Base-by-base conservation (phyloP, 2,329 filamentous ascomycete genomes). In the Botrytis fragariae region DNA sequence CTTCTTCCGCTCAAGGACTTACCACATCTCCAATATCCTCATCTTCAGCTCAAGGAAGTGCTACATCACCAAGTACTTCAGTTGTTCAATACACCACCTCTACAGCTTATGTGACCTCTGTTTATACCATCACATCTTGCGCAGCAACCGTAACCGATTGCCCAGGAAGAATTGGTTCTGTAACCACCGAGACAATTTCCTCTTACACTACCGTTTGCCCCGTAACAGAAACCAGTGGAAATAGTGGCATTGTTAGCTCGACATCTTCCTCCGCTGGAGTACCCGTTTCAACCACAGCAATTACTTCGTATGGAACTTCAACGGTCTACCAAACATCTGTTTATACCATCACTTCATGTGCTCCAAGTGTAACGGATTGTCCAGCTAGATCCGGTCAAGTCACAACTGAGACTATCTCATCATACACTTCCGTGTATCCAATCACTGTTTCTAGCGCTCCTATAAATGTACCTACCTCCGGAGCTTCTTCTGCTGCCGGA, bases 281-380 rank as follows among this genome's bases (percentile, higher is more conserved):
- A 9, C 69, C 72, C 54, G 39, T 68, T 32, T 62, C 71, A n/a
- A 69, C 62, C 3, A 69, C 48, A 18, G 45, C 67, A 14, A 18
- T 39, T 20, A 74, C 74, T 16, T 45, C 73, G 22, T 79, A 78
- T 48, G 78, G 83, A 35, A 79, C 77, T 73, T 86, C 85, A 4
- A 87, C 87, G 51, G 81, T 88, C 78, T 87, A 83, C 82, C 84
- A 84, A 73, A 89, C 87, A 61, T 80, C 82, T 1, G 79, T 85
- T 74, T 83, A 83, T 76, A 89, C 87, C 71, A 82, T 89, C 80
- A 88, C 85, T 71, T 85, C 83, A 76, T 87, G 86, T 77, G 84
- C 80, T 9, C 77, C 84, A 62, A 81, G 82, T 71, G 81, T 86
- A 39, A 83, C 84, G 51, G 81, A 88, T 82, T 90, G 88, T 84